Evolutionary conservation across 768 basidiomycete species (phyloP).

Genomic region (Collybia sordida): DNA sequence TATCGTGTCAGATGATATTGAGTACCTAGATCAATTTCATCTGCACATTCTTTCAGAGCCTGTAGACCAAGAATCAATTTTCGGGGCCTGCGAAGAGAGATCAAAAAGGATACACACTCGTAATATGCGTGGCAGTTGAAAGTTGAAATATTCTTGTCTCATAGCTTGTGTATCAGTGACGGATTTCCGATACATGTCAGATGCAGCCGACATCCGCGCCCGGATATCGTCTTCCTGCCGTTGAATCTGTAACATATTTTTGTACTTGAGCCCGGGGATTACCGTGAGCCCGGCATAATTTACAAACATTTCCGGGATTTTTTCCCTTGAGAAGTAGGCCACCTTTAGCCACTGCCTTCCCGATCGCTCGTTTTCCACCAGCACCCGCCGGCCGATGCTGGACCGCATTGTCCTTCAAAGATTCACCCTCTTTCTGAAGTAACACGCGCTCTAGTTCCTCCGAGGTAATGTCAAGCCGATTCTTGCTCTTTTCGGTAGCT

Average conservation of each 20-base stretch:
- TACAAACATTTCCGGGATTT: conserved; percentile 79
- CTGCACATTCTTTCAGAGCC: conserved; percentile 92
- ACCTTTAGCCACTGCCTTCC: conserved; percentile 90
- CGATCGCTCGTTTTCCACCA: conserved; percentile 79
- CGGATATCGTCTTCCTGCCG: conserved; percentile 95
- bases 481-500: conserved; percentile 85
- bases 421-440: conserved; percentile 94
- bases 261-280: conserved; percentile 1
- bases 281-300: background rate
- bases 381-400: conserved; percentile 61
- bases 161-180: conserved; percentile 86
- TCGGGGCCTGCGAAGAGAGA: background rate
- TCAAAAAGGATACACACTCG: conserved; percentile 58
- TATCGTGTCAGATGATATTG: conserved; percentile 97
- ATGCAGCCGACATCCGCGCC: conserved; percentile 77
- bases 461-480: conserved; percentile 81
- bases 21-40: conserved; percentile 96
- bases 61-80: conserved; percentile 24
- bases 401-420: conserved; percentile 75
- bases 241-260: conserved; percentile 55
- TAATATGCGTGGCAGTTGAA: conserved; percentile 91
- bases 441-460: conserved; percentile 94
- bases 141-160: conserved; percentile 97
- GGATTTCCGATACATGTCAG: conserved; percentile 88
- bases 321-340: conserved; percentile 88